Evolutionary conservation across 768 basidiomycete species (phyloP), one percentile per base, ranked within the genome.

Genomic region (Phlebiopsis flavidoalba): DNA sequence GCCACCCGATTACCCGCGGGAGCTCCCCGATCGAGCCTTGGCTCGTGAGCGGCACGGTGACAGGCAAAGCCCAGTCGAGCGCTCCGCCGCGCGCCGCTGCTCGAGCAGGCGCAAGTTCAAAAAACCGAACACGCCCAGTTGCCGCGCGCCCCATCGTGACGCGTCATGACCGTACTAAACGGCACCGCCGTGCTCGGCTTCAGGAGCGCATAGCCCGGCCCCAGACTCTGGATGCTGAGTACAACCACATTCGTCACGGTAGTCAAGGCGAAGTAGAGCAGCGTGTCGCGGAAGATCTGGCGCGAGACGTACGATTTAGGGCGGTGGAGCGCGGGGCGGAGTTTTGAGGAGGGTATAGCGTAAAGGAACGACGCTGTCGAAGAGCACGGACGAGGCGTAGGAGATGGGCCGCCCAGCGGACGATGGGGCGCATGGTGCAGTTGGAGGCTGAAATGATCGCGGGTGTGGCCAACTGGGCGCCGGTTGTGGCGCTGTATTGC

Each of bases 381-480:
- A 74, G 5, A 67, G 64, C 6, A 73, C 70, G 24, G 72, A 70
- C 3, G 68, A 71, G 12, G 69, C 73, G 57, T 69, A 75, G 58
- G 70, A 71, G 52, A 75, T 65, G 0, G 73, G 72, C n/a, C 8
- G 73, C 70, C 74, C 75, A 75, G 17, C 66, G 60, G 10, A 72
- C 65, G 26, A 75, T 70, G 8, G 65, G 69, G 14, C 61, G 60
- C 63, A 75, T 71, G 51, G 70, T 67, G 50, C 75, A 76, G 59
- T 75, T 75, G 19, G 72, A 72, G n/a, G 17, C 72, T 72, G 36
- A 74, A 72, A n/a, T n/a, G n/a, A n/a, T n/a, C n/a, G n/a, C n/a
- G n/a, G 12, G 72, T 69, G 2, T 69, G 66, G 36, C 64, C n/a
- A n/a, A n/a, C n/a, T n/a, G 58, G 19, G 68, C 66, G 5, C 70